phyloP scores from a whole-genome alignment of 179 eudicot species.

The Spinacia oleracea region DNA sequence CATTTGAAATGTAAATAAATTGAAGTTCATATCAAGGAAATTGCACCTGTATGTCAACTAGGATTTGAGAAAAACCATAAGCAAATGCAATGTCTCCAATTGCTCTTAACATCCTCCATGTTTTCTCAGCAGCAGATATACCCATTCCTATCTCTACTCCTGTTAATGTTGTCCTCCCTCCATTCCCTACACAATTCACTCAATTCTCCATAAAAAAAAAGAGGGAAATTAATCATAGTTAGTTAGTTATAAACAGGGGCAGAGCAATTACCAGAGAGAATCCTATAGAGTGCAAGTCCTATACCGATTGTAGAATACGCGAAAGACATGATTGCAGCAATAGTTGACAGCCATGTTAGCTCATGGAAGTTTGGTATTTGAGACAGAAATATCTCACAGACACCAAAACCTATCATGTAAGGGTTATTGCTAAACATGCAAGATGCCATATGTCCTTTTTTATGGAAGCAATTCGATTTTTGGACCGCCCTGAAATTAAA shows the following conservation, averaged over 20 bases:
- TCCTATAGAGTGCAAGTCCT: slow-evolving; percentile 40
- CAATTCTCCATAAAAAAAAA: too few species aligned
- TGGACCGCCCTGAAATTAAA: slow-evolving; percentile 44
- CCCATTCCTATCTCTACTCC: slow-evolving; percentile 44
- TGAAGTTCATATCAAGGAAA: not conserved
- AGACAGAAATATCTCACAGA: slow-evolving; percentile 46
- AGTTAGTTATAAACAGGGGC: too few species aligned
- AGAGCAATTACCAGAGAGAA: slow-evolving; percentile 30
- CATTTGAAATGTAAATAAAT: not conserved
- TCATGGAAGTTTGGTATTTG: slow-evolving; percentile 49
- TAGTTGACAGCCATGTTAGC: slow-evolving; percentile 48
- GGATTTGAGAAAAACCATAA: slow-evolving; percentile 41
- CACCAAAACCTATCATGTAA: slow-evolving; percentile 49
- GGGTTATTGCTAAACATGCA: slow-evolving; percentile 45
- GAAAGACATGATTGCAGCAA: slow-evolving; percentile 59
- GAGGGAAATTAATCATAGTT: too few species aligned
- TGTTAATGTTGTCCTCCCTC: slow-evolving; percentile 41
- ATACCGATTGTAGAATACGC: slow-evolving; percentile 50
- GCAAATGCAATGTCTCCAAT: slow-evolving; percentile 54
- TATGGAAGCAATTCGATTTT: slow-evolving; percentile 52
- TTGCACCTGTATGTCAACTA: slow-evolving; percentile 51
- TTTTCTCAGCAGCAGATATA: slow-evolving; percentile 38
- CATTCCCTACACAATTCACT: slow-evolving; percentile 33
- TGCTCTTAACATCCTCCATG: slow-evolving; percentile 45
- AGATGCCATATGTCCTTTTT: slow-evolving; percentile 32